Evolutionary conservation across 306 rosid genomes (phyloP).

Genomic region (Purshia tridentata): DNA sequence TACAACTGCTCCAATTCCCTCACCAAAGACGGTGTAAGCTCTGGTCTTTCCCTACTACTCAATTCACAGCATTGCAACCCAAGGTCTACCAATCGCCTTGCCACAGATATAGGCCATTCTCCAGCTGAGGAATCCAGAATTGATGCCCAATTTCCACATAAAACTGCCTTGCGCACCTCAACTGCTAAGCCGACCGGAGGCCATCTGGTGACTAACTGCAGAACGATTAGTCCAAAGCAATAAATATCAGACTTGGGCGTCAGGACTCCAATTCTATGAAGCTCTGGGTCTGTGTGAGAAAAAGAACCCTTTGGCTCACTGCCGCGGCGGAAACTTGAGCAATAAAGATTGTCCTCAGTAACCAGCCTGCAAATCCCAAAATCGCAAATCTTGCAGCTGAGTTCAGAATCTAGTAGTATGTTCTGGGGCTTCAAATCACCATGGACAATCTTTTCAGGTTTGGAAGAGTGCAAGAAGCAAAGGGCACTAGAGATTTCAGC

Average conservation of each 20-base stretch:
- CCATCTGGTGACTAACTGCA: constrained; percentile 77
- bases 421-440: constrained; percentile 75
- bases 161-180: constrained; percentile 56
- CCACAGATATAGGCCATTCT: constrained; percentile 70
- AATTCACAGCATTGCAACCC: constrained; percentile 78
- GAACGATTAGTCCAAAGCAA: constrained; percentile 76
- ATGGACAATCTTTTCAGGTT: constrained; percentile 74
- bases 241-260: constrained; percentile 79
- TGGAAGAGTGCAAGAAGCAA: constrained; percentile 82
- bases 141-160: constrained; percentile 50
- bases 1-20: constrained; percentile 73
- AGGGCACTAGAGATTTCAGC: constrained; percentile 85
- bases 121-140: constrained; percentile 74
- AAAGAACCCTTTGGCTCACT: constrained; percentile 70
- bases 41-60: constrained; percentile 69
- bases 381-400: constrained; percentile 80
- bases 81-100: constrained; percentile 51
- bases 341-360: constrained; percentile 58
- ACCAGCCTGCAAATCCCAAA: constrained; percentile 73
- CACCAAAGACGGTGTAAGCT: constrained; percentile 66
- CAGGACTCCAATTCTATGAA: constrained; percentile 60
- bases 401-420: constrained; percentile 60
- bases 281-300: constrained; percentile 72
- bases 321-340: constrained; percentile 52
- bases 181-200: constrained; percentile 57